These are phyloP conservation scores for Paecilomyces sp. DNA, from an alignment of 2,329 filamentous ascomycete genomes.

Conservation along the genomic window DNA sequence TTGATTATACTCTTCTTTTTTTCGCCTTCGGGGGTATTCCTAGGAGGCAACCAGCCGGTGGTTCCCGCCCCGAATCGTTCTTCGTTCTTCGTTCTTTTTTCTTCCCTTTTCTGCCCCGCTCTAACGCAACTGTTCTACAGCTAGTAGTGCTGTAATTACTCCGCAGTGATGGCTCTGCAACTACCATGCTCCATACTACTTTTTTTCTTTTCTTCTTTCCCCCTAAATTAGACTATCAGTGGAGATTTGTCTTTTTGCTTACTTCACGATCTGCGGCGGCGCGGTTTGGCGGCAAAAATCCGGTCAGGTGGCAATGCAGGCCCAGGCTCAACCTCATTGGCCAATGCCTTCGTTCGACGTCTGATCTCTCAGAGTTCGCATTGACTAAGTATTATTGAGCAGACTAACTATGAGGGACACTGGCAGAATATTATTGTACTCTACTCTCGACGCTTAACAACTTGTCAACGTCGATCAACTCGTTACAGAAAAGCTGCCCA, in stretches of 20 bases:
- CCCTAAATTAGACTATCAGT: not conserved
- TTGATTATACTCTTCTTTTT: not conserved
- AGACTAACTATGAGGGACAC: not conserved
- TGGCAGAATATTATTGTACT: not conserved
- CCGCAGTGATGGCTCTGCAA: not conserved
- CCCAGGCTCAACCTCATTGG: not conserved
- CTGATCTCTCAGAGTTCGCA: not conserved
- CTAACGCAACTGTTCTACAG: not conserved
- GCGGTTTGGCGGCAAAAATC: not conserved
- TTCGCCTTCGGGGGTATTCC: not conserved
- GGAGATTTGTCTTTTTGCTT: not conserved
- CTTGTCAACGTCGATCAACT: not conserved
- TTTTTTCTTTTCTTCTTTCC: no score
- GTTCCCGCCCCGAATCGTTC: not conserved
- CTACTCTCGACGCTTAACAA: not conserved
- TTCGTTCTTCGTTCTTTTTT: not conserved
- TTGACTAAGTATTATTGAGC: not conserved
- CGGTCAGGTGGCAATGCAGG: conserved; percentile 1
- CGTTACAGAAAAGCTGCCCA: not conserved
- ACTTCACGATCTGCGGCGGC: not conserved
- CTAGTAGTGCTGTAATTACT: not conserved
- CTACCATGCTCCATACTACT: not conserved
- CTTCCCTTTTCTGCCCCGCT: not conserved
- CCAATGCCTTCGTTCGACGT: not conserved
- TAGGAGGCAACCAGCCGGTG: not conserved